phyloP scores from a whole-genome alignment of 73 alveolate genomes.

The Symbiodinium pilosum region DNA sequence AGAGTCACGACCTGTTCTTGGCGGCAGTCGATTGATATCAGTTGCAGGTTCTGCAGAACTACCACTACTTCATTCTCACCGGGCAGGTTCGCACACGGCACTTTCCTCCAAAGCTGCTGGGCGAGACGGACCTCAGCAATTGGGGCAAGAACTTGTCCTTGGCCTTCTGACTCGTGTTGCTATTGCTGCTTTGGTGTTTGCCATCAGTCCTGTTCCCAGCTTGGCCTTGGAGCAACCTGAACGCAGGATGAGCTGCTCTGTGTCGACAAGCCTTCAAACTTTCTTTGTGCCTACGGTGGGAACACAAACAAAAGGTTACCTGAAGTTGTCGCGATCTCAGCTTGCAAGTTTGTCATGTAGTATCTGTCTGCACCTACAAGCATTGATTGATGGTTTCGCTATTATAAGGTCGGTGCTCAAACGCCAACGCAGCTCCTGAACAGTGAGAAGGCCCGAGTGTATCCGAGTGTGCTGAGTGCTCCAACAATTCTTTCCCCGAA shows the following conservation, averaged over 20 bases:
- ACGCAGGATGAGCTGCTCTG: constrained; percentile 67
- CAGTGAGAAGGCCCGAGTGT: constrained; percentile 17
- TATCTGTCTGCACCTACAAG: too few species aligned
- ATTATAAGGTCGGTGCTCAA: background rate
- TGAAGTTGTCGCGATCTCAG: background rate
- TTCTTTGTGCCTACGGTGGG: constrained; percentile 65
- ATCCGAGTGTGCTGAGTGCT: too few species aligned
- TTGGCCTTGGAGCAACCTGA: background rate
- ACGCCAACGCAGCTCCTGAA: constrained; percentile 81
- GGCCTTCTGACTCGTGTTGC: background rate
- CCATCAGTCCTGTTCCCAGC: background rate
- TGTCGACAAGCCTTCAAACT: constrained; percentile 64
- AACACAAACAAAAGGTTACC: background rate
- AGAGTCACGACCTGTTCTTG: background rate
- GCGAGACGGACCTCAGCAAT: constrained; percentile 63
- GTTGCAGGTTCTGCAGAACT: constrained; percentile 29
- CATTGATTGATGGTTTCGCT: background rate
- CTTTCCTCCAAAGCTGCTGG: constrained; percentile 72
- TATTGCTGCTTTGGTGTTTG: background rate
- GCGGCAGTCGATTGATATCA: background rate
- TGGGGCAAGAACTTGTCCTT: background rate
- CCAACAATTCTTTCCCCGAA: too few species aligned
- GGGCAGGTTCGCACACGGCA: constrained; percentile 44
- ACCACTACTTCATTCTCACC: constrained; percentile 53
- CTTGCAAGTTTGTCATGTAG: background rate